Evolutionary conservation across 2,329 filamentous ascomycete species (phyloP), one percentile per base, ranked within the genome.

Genomic region (Passalora sequoiae): DNA sequence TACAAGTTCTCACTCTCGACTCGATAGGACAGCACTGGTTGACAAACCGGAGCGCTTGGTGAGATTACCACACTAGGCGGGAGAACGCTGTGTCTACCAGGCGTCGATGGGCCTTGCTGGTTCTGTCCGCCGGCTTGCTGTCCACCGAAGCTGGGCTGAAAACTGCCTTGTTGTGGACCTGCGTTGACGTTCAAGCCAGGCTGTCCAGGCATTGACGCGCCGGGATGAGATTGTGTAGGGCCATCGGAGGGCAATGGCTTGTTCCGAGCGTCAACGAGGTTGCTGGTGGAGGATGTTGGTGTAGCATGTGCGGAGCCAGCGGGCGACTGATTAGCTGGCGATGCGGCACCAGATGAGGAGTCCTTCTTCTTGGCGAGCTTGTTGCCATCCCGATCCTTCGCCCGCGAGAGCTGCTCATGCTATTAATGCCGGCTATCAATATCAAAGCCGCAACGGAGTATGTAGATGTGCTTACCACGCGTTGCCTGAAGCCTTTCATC

Each of bases 401-500:
- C 84, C 76, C 94, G 83, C 69, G 88, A 92, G 74, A 96, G 86
- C 88, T 96, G 78, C 69, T 81, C 75, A 68, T 80, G 78, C 78
- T 82, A 69, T 60, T 45, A 60, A 59, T 53, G 37, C 31, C 30
- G 24, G 32, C 48, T 44, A 61, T 61, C 60, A 60, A 57, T 38
- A 47, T 46, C 15, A 17, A 17, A 6, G 19, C 33, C 29, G 29
- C 39, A 31, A 28, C 37, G 6, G 29, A n/a, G 27, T 38, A 46
- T 51, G 50, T 54, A 50, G 28, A 43, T 32, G 41, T 46, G 81
- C 86, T 77, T 81, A 95, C 89, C 77, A 96, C 89, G 84, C 86
- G 87, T 77, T 94, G 88, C 72, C 89, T 86, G 71, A 97, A 94
- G 68, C 88, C 86, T 76, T 95, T 96, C 91, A 97, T 96, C 71